Percentiles rank a stretch among this genome's conserved stretches.
phyloP scores from a whole-genome alignment of 2,329 filamentous ascomycete species.

The Parascedosporium putredinis region DNA sequence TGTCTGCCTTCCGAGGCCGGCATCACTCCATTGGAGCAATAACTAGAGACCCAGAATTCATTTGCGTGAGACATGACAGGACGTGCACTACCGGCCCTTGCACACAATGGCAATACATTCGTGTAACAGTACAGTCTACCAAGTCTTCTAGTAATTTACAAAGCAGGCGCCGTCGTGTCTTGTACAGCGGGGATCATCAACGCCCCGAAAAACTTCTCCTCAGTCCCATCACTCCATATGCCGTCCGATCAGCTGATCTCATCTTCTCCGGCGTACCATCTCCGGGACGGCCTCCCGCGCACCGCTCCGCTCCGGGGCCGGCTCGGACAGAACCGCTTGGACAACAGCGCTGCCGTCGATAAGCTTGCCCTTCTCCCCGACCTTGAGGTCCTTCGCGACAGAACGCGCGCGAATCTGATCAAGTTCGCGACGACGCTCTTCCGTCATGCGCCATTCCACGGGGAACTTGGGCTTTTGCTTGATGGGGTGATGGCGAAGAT shows the following conservation, averaged over 20 bases:
- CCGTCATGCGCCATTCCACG: constrained; percentile 69
- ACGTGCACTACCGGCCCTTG: too few species aligned
- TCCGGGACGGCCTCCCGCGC: constrained; percentile 19
- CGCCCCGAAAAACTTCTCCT: not conserved
- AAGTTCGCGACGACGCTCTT: constrained; percentile 55
- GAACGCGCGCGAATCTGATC: constrained; percentile 45
- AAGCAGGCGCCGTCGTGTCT: not conserved
- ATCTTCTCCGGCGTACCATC: constrained; percentile 14
- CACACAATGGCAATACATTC: not conserved
- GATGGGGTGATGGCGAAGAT: constrained; percentile 67
- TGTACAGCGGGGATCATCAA: not conserved
- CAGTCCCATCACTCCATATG: too few species aligned
- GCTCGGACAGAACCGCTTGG: not conserved
- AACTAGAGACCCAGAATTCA: too few species aligned
- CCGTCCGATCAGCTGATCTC: not conserved
- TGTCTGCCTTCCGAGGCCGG: too few species aligned
- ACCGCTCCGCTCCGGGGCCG: constrained; percentile 15
- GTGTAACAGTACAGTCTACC: not conserved
- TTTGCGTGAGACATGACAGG: too few species aligned
- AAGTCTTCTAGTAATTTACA: constrained; percentile 1
- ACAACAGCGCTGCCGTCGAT: constrained; percentile 40
- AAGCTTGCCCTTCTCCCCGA: constrained; percentile 40
- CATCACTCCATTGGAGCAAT: too few species aligned
- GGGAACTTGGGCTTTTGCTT: constrained; percentile 65
- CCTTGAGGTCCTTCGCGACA: constrained; percentile 42